Conservation (phyloP, 768 basidiomycete species). For the Coprinopsis sp. region DNA sequence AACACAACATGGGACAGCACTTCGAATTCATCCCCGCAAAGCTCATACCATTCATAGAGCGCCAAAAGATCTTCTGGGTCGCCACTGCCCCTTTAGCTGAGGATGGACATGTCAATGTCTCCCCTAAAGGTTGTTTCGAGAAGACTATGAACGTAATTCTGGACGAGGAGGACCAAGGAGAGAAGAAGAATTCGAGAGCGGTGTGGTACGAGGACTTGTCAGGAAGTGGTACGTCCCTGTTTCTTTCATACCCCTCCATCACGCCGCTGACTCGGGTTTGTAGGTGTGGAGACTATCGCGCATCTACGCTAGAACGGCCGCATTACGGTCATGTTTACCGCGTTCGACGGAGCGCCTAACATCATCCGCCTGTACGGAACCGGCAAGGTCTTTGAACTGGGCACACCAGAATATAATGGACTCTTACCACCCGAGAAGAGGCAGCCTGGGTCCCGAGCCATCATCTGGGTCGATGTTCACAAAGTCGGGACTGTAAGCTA, state of each 20-base stretch:
- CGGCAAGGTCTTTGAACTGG: constrained; percentile 54
- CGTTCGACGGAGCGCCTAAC: constrained; percentile 55
- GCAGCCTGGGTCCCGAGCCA: constrained; percentile 50
- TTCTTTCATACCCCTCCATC: not conserved
- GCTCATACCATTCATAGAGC: constrained; percentile 45
- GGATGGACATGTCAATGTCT: constrained; percentile 60
- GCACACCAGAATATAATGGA: constrained; percentile 47
- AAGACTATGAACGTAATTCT: constrained; percentile 47
- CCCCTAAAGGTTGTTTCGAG: constrained; percentile 49
- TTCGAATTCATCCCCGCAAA: constrained; percentile 49
- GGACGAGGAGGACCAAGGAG: not conserved
- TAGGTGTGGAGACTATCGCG: constrained; percentile 51
- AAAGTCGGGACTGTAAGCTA: constrained; percentile 40
- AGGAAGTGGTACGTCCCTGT: not conserved
- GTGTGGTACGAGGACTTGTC: constrained; percentile 37
- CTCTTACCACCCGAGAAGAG: constrained; percentile 40
- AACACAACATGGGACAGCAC: constrained; percentile 51
- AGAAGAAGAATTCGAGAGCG: constrained; percentile 27
- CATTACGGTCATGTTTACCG: constrained; percentile 57
- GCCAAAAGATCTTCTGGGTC: constrained; percentile 63
- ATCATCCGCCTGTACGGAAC: constrained; percentile 56
- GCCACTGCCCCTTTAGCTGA: constrained; percentile 53
- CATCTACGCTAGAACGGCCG: constrained; percentile 60
- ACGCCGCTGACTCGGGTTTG: not conserved
- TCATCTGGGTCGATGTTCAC: constrained; percentile 52